Evolutionary conservation across 2,329 filamentous ascomycete species (phyloP).

Genomic region (Corinectria fuckeliana): DNA sequence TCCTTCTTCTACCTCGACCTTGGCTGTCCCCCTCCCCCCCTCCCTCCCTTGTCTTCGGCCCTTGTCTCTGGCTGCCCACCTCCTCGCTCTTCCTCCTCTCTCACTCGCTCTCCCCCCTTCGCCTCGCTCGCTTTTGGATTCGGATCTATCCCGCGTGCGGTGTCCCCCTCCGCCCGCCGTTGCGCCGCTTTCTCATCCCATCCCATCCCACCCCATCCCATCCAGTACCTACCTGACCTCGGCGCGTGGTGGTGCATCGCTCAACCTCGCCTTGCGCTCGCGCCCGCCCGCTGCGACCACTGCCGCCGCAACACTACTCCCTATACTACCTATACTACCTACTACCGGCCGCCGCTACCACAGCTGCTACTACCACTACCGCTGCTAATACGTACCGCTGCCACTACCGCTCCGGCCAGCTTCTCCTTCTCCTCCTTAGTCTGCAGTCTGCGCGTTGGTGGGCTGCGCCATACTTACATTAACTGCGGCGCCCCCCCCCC

Average conservation of each 20-base stretch:
- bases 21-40: not conserved
- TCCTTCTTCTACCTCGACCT: not conserved
- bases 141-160: not conserved
- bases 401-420: not conserved
- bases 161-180: not conserved
- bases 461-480: slow-evolving; percentile 36
- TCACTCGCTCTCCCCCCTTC: slow-evolving; percentile 4
- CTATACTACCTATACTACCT: too few species aligned
- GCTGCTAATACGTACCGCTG: slow-evolving; percentile 24
- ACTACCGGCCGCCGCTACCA: slow-evolving; percentile 23
- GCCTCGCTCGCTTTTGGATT: slow-evolving; percentile 6
- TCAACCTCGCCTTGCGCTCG: slow-evolving; percentile 9
- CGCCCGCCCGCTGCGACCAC: not conserved
- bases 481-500: slow-evolving; percentile 29
- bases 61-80: slow-evolving; percentile 5
- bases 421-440: not conserved
- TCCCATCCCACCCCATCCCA: too few species aligned
- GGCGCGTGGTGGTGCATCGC: slow-evolving; percentile 4
- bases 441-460: slow-evolving; percentile 11
- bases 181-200: not conserved
- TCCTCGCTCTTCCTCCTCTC: not conserved
- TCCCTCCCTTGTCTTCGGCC: slow-evolving; percentile 10
- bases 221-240: slow-evolving; percentile 12
- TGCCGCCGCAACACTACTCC: not conserved
- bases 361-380: slow-evolving; percentile 31